Evolutionary conservation across 805 yeast species (phyloP).

Genomic region (Kregervanrija fluxuum): DNA sequence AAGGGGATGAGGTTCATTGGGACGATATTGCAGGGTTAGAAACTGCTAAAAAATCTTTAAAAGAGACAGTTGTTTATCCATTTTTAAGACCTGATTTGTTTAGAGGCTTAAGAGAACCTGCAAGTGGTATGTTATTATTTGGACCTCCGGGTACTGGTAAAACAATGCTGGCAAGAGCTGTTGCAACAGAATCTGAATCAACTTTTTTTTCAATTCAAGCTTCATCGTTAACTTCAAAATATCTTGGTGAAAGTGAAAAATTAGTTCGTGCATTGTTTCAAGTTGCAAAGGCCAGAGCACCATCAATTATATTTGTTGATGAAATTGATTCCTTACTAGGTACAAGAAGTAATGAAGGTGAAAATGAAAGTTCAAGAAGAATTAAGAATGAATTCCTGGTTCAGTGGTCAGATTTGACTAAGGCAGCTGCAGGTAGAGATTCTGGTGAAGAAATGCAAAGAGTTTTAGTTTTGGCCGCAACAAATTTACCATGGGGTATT

Average conservation of each 20-base stretch:
- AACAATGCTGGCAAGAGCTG: constrained; percentile 95
- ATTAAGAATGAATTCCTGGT: constrained; percentile 89
- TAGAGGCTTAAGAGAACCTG: constrained; percentile 86
- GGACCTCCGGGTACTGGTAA: constrained; percentile 99
- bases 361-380: constrained; percentile 79
- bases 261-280: constrained; percentile 82
- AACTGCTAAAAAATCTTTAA: constrained; percentile 78
- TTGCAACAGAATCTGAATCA: constrained; percentile 89
- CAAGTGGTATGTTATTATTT: constrained; percentile 89
- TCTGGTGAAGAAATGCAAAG: constrained; percentile 47
- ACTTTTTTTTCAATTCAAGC: constrained; percentile 91
- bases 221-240: constrained; percentile 80
- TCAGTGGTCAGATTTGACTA: constrained; percentile 89
- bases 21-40: constrained; percentile 91
- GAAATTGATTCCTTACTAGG: constrained; percentile 90
- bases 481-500: constrained; percentile 93
- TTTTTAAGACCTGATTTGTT: constrained; percentile 90
- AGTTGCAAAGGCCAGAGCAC: constrained; percentile 78
- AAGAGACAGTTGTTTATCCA: constrained; percentile 95
- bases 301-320: constrained; percentile 91
- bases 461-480: constrained; percentile 88
- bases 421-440: constrained; percentile 76
- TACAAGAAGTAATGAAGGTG: constrained; percentile 61
- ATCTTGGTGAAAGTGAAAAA: constrained; percentile 90
- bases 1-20: constrained; percentile 91